phyloP scores from a whole-genome alignment of 129 eudicot genomes.

The Cynara cardunculus region DNA sequence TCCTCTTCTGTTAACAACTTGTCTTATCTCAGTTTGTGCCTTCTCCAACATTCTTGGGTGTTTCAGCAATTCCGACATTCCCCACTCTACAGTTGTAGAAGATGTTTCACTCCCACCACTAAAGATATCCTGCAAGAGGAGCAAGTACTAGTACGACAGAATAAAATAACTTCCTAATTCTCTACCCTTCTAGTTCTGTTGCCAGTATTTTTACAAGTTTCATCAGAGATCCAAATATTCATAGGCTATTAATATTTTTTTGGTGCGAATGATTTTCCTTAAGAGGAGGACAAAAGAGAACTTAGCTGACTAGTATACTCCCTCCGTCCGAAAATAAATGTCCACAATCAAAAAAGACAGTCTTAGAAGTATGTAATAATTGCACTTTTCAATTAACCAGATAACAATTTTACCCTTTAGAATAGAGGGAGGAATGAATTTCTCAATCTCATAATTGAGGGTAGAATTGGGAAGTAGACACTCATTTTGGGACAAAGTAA shows the following conservation, averaged over 20 bases:
- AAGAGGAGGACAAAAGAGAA: not conserved
- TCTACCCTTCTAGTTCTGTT: not conserved
- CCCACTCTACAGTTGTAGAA: slow-evolving; percentile 42
- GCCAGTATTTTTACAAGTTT: not conserved
- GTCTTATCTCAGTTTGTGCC: slow-evolving; percentile 49
- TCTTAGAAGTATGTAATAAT: not conserved
- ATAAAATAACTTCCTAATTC: not conserved
- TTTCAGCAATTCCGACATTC: slow-evolving; percentile 45
- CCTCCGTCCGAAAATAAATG: not conserved
- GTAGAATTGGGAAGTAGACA: not conserved
- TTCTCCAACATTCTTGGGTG: slow-evolving; percentile 36
- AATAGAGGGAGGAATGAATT: not conserved
- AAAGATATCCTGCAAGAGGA: slow-evolving; percentile 44
- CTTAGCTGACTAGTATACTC: not conserved
- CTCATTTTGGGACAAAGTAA: not conserved
- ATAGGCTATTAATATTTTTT: not conserved
- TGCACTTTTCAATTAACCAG: not conserved
- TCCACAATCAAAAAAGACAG: not conserved
- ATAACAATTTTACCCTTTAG: not conserved
- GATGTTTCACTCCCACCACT: slow-evolving; percentile 51
- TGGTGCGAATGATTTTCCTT: not conserved
- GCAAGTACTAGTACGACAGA: not conserved
- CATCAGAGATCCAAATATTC: not conserved
- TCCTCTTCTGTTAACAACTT: slow-evolving; percentile 22
- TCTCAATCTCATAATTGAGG: not conserved